Base-by-base conservation (phyloP, 768 basidiomycete genomes). In the Pleurotus cornucopiae region DNA sequence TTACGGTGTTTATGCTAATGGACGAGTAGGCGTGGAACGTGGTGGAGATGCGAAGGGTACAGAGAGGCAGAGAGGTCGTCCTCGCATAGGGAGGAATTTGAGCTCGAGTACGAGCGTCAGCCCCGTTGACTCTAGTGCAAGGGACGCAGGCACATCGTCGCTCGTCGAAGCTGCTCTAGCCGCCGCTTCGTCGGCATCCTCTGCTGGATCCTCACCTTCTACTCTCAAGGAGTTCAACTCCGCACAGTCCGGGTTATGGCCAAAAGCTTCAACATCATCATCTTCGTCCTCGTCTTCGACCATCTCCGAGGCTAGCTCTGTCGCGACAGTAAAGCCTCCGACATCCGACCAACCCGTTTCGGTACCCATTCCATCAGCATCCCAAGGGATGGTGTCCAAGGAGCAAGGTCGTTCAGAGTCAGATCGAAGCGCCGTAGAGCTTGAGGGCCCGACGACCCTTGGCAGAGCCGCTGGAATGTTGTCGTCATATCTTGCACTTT, bases 1-100 rank as follows among this genome's bases (percentile, higher is more conserved):
- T 26, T 67, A 49, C 51, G 62, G 34, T 46, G 67, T 62, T 55
- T 71, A 66, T 60, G 67, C 62, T 26, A 63, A 70, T 23, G 75
- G 75, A 37, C 65, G 75, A 9, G 63, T 71, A 66, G 66, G 64
- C 20, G 63, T 58, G 30, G 64, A 63, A 34, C 26, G 65, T 48
- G 71, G 71, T 34, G 58, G 61, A 43, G 63, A 57, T 39, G 64
- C 51, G 6, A 45, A 51, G 14, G 62, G 65, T 5, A 46, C 58
- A 39, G 65, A 61, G 37, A 60, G 60, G 43, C 46, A 52, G 9
- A 26, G 55, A 56, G 69, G 66, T 18, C 40, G 58, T 12, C 49
- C 46, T 66, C 46, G 58, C 25, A 14, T 62, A 34, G 46, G 53
- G 5, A 56, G 54, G 16, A 61, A 57, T 37, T 21, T 55, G 55